Evolutionary conservation across 2,329 filamentous ascomycete genomes (phyloP).

Genomic region (Hypoxylon sp.): DNA sequence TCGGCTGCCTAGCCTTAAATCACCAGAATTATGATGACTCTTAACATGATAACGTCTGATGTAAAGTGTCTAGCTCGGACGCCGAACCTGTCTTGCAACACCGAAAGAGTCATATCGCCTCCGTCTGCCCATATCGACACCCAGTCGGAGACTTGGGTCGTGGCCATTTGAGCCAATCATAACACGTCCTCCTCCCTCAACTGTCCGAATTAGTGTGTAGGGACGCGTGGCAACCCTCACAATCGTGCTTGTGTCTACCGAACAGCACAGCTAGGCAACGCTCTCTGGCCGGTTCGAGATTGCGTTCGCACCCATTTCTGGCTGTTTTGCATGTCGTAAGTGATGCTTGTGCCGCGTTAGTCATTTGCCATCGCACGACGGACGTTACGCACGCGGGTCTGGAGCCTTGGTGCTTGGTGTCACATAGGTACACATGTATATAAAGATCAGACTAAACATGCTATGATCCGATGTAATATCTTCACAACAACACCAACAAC

Average conservation of each 20-base stretch:
- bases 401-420: constrained; percentile 35
- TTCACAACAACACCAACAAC: constrained; percentile 22
- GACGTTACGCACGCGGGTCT: constrained; percentile 31
- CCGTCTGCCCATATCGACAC: constrained; percentile 17
- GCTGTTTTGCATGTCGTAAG: constrained; percentile 30
- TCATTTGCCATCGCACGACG: constrained; percentile 34
- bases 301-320: constrained; percentile 34
- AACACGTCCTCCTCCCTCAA: constrained; percentile 1
- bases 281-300: constrained; percentile 41
- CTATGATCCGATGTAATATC: constrained; percentile 3
- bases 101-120: constrained; percentile 27
- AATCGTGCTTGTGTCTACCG: constrained; percentile 20
- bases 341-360: constrained; percentile 25
- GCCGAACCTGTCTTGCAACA: constrained; percentile 11
- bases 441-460: constrained; percentile 15
- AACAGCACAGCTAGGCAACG: constrained; percentile 28
- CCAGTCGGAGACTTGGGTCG: constrained; percentile 26
- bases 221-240: constrained; percentile 39
- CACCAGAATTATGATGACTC: constrained; percentile 21
- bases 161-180: constrained; percentile 32
- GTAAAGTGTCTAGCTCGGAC: constrained; percentile 20
- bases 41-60: constrained; percentile 24
- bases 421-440: constrained; percentile 27
- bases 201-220: constrained; percentile 25
- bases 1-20: constrained; percentile 25